A percentile compares a stretch with the other conserved stretches of the same genome.
These are phyloP conservation scores for Canavalia ensiformis DNA, from an alignment of 306 rosid genomes.

Conservation along the genomic window DNA sequence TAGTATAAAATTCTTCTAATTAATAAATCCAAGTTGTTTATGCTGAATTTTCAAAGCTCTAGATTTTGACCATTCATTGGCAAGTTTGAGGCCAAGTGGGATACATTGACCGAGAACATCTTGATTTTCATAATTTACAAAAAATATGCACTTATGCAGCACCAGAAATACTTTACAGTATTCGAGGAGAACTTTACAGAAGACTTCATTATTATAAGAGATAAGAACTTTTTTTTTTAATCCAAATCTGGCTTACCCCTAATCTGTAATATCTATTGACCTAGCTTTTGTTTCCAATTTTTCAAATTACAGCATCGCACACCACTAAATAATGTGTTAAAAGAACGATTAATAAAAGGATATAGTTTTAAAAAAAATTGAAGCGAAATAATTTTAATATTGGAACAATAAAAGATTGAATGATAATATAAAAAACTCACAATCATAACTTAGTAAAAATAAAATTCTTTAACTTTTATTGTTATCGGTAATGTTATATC, in stretches of 20 bases:
- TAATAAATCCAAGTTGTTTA: slow-evolving; percentile 6
- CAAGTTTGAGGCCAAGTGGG: slow-evolving; percentile 45
- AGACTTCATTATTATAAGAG: slow-evolving; percentile 36
- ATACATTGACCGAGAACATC: slow-evolving; percentile 53
- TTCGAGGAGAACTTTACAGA: slow-evolving; percentile 30
- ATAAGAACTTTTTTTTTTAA: not conserved
- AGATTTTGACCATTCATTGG: slow-evolving; percentile 67
- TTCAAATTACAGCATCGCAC: not conserved
- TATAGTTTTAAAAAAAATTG: not conserved
- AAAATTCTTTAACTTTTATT: no score
- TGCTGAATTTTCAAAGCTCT: slow-evolving; percentile 55
- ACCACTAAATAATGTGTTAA: not conserved
- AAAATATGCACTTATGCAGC: not conserved
- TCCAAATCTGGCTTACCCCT: slow-evolving; percentile 17
- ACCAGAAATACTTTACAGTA: slow-evolving; percentile 16
- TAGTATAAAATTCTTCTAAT: slow-evolving; percentile 14
- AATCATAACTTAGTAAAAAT: not conserved
- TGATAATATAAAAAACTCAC: not conserved
- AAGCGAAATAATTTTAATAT: not conserved
- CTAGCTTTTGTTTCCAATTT: slow-evolving; percentile 13
- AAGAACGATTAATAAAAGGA: not conserved
- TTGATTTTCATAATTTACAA: slow-evolving; percentile 29
- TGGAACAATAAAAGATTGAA: not conserved
- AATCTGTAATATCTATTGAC: not conserved
- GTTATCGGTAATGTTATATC: not conserved